phyloP scores from a whole-genome alignment of 805 yeast species.

The Wickerhamomyces tratensis region DNA sequence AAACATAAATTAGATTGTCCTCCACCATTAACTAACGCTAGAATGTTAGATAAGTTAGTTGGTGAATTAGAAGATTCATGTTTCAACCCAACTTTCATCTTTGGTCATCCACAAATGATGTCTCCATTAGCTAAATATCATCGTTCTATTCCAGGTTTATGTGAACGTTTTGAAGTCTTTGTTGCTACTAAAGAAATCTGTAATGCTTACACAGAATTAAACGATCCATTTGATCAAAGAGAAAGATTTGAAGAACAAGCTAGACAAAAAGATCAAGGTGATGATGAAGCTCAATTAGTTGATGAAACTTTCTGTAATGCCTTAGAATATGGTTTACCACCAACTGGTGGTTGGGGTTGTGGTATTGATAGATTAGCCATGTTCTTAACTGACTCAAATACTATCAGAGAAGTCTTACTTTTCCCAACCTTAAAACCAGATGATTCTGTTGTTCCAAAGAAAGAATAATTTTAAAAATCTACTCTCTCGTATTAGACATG shows the following conservation, averaged over 20 bases:
- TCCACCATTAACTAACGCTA: constrained; percentile 90
- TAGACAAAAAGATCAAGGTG: constrained; percentile 97
- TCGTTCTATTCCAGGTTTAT: constrained; percentile 84
- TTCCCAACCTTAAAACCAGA: constrained; percentile 99
- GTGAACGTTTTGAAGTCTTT: constrained; percentile 97
- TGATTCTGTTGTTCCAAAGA: constrained; percentile 18
- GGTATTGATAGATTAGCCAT: constrained; percentile 97
- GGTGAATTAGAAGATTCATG: constrained; percentile 94
- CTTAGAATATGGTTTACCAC: constrained; percentile 96
- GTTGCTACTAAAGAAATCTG: constrained; percentile 98
- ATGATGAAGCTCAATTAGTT: constrained; percentile 94
- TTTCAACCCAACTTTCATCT: constrained; percentile 94
- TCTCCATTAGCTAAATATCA: constrained; percentile 97
- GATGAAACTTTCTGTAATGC: constrained; percentile 98
- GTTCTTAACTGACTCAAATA: constrained; percentile 94
- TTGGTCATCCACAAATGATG: constrained; percentile 99
- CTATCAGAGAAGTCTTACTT: constrained; percentile 93
- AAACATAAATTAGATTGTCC: constrained; percentile 82
- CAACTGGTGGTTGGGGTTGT: constrained; percentile 99
- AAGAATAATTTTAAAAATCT: not conserved
- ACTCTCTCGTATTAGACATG: too few relatives aligned
- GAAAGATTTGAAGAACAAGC: constrained; percentile 98
- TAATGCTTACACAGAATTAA: constrained; percentile 97
- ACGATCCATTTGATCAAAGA: constrained; percentile 98
- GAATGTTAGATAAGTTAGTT: constrained; percentile 97